phyloP scores from a whole-genome alignment of 108 stramenopile genomes.

The Cylindrotheca fusiformis region DNA sequence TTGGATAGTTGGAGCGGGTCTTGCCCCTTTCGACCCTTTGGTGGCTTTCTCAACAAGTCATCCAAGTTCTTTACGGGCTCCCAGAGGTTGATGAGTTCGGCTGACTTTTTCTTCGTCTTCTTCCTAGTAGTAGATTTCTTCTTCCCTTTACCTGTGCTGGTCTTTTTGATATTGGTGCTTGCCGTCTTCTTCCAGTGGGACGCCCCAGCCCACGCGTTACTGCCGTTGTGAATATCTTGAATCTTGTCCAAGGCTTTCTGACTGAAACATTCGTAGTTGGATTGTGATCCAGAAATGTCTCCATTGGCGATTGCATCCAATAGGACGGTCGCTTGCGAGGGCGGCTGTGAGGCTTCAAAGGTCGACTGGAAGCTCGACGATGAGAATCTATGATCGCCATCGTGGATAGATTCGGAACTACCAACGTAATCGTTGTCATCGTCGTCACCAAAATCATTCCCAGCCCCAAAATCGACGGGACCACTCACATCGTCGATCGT shows the following conservation, averaged over 20 bases:
- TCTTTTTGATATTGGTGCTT: conserved; percentile 10
- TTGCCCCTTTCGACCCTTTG: conserved; percentile 31
- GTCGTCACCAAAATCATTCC: conserved; percentile 21
- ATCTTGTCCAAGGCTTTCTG: conserved; percentile 54
- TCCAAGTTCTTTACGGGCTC: conserved; percentile 13
- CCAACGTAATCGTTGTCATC: conserved; percentile 30
- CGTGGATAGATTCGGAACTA: conserved; percentile 27
- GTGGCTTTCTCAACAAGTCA: conserved; percentile 39
- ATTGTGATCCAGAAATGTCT: conserved; percentile 45
- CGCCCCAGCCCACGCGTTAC: conserved; percentile 88
- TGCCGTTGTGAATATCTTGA: too few species aligned
- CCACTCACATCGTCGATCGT: conserved; percentile 5
- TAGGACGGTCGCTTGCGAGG: conserved; percentile 48
- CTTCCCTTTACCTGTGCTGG: conserved; percentile 13
- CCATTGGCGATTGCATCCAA: conserved; percentile 71
- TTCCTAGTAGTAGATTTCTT: conserved; percentile 31
- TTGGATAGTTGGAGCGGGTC: conserved; percentile 63
- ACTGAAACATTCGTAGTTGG: conserved; percentile 69
- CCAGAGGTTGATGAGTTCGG: conserved; percentile 26
- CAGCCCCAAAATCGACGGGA: conserved; percentile 42
- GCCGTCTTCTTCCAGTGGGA: conserved; percentile 82
- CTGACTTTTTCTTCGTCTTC: conserved; percentile 27
- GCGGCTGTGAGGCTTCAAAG: conserved; percentile 12
- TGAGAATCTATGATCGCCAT: conserved; percentile 36
- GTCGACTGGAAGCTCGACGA: conserved; percentile 31